Conservation (phyloP, 176 grass and related monocot genomes). For the Melocanna baccifera region DNA sequence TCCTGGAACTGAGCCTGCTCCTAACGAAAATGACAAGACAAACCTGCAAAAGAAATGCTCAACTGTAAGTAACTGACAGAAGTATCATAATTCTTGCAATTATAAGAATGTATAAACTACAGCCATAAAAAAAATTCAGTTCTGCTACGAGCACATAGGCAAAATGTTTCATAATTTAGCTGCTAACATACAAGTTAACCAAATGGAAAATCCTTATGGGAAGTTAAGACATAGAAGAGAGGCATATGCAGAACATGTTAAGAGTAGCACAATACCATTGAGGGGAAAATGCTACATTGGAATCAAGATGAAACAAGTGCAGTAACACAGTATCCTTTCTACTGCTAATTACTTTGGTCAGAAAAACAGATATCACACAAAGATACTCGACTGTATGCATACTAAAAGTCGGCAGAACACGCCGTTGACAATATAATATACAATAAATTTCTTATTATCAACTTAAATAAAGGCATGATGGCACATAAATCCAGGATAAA, state of each 20-base stretch:
- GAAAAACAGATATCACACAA: background rate
- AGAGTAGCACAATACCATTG: background rate
- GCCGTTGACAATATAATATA: background rate
- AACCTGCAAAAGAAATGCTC: slow-evolving; percentile 60
- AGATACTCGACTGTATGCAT: background rate
- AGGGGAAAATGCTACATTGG: background rate
- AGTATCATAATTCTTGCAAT: background rate
- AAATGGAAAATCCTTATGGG: background rate
- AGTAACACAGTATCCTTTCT: background rate
- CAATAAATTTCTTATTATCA: background rate
- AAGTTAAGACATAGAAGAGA: background rate
- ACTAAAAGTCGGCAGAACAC: background rate
- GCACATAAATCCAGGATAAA: background rate
- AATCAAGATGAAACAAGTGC: no score
- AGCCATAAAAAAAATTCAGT: no score
- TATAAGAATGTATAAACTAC: background rate
- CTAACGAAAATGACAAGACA: slow-evolving; percentile 90
- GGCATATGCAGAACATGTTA: background rate
- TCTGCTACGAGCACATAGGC: no score
- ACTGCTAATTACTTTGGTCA: background rate
- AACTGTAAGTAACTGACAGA: slow-evolving; percentile 25
- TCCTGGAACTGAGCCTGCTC: slow-evolving; percentile 96
- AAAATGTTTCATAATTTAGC: no score
- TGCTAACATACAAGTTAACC: background rate
- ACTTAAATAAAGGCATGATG: background rate